Evolutionary conservation across 495 filamentous ascomycete species (phyloP).

Genomic region (Jackrogersella minutella): DNA sequence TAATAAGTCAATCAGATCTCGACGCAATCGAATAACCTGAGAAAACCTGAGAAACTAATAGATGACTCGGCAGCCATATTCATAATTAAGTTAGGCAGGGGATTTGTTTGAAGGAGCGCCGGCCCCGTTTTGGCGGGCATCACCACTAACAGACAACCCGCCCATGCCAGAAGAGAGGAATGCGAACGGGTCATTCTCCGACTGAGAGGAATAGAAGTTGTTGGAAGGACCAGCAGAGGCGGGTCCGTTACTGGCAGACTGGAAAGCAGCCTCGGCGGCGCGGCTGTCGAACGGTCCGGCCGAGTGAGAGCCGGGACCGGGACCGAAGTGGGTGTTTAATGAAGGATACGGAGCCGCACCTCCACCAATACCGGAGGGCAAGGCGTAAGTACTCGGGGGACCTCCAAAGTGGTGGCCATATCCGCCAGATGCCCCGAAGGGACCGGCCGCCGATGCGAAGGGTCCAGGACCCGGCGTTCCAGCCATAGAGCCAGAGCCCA

Average conservation of each 20-base stretch:
- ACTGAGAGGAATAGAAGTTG: constrained; percentile 62
- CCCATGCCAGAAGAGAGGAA: constrained; percentile 87
- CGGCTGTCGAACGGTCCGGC: constrained; percentile 93
- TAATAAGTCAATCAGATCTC: neutral
- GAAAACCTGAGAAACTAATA: neutral
- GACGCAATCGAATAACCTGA: no score
- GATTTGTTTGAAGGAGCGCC: constrained; percentile 69
- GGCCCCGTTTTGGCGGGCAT: constrained; percentile 80
- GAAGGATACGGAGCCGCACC: constrained; percentile 82
- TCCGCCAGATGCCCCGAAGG: constrained; percentile 76
- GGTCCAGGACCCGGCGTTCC: constrained; percentile 85
- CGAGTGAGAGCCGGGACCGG: constrained; percentile 76
- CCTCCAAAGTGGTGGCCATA: constrained; percentile 89
- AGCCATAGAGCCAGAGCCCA: constrained; percentile 80
- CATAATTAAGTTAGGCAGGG: constrained; percentile 63
- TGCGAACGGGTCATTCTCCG: constrained; percentile 82
- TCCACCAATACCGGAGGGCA: constrained; percentile 89
- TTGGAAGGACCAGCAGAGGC: constrained; percentile 70
- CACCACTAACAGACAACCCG: constrained; percentile 80
- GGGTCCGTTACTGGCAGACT: constrained; percentile 79
- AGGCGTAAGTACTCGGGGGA: constrained; percentile 86
- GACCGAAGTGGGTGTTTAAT: constrained; percentile 79
- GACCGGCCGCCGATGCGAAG: constrained; percentile 72
- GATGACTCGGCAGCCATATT: neutral
- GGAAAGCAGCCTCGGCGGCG: constrained; percentile 89